phyloP scores from a whole-genome alignment of 139 green algal species.

The Chlamydomonas sphaeroides region DNA sequence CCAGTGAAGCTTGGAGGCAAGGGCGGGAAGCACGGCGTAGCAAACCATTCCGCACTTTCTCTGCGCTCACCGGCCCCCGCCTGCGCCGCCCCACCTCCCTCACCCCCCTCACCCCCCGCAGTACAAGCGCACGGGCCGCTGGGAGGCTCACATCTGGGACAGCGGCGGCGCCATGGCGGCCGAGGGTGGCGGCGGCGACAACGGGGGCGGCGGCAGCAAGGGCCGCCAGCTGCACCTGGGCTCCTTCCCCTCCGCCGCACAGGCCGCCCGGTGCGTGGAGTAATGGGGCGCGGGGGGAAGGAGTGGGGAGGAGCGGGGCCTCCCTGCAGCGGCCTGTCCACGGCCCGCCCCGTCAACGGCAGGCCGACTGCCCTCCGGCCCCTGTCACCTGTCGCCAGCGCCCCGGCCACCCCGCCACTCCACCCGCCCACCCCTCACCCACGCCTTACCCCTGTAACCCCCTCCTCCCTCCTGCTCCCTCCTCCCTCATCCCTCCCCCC shows the following conservation, averaged over 20 bases:
- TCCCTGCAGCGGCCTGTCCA: too few relatives aligned
- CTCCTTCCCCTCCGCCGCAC: slow-evolving; percentile 43
- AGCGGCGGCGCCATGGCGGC: slow-evolving; percentile 6
- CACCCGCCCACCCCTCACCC: neutral
- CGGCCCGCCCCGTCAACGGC: too few relatives aligned
- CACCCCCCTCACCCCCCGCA: neutral
- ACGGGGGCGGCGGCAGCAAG: slow-evolving; percentile 29
- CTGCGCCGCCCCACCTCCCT: neutral
- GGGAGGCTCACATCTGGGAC: slow-evolving; percentile 47
- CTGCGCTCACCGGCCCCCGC: too few relatives aligned
- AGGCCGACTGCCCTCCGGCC: too few relatives aligned
- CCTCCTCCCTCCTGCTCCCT: neutral
- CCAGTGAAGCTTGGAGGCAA: too few relatives aligned
- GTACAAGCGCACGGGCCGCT: slow-evolving; percentile 56
- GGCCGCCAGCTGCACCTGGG: slow-evolving; percentile 57
- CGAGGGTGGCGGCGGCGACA: neutral
- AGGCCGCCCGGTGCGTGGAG: slow-evolving; percentile 13
- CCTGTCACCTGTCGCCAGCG: too few relatives aligned
- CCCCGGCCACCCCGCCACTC: too few relatives aligned
- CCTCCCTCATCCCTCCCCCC: too few relatives aligned
- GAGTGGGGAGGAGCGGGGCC: neutral
- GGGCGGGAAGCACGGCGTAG: too few relatives aligned
- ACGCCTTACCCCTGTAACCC: neutral
- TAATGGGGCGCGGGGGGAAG: too few relatives aligned
- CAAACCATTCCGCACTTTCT: too few relatives aligned